Evolutionary conservation across 2,329 filamentous ascomycete genomes (phyloP).

Genomic region (Sarocladium oryzae): DNA sequence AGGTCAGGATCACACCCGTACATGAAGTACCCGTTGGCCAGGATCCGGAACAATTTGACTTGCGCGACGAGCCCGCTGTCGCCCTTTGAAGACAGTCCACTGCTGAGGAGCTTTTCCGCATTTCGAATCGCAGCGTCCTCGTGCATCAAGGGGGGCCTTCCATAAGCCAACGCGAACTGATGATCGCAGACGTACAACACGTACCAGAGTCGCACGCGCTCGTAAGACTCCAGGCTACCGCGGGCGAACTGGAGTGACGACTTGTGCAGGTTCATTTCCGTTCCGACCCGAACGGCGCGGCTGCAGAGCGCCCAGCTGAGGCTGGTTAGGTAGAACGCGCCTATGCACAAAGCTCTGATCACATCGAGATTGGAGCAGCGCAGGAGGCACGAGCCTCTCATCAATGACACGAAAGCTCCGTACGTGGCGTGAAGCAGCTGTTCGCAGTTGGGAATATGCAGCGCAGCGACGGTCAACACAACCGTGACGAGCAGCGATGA

Average conservation of each 20-base stretch:
- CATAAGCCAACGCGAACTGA: constrained; percentile 32
- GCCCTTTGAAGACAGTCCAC: constrained; percentile 10
- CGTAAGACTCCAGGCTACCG: constrained; percentile 25
- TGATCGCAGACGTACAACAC: constrained; percentile 30
- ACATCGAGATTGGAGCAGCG: constrained; percentile 29
- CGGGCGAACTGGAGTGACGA: constrained; percentile 27
- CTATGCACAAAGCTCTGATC: constrained; percentile 30
- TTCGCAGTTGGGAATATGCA: constrained; percentile 15
- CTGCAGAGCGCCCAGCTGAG: constrained; percentile 32
- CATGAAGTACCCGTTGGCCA: constrained; percentile 12
- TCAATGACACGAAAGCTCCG: constrained; percentile 15
- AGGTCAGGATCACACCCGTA: constrained; percentile 14
- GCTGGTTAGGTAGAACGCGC: constrained; percentile 32
- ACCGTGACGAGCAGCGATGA: constrained; percentile 16
- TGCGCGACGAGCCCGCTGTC: constrained; percentile 12
- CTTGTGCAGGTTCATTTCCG: constrained; percentile 32
- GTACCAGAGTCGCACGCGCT: constrained; percentile 32
- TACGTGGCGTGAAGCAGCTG: constrained; percentile 13
- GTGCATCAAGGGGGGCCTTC: constrained; percentile 28
- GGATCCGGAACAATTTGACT: constrained; percentile 13
- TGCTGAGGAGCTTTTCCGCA: constrained; percentile 19
- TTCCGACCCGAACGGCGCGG: constrained; percentile 29
- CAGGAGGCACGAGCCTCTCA: constrained; percentile 18
- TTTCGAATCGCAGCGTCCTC: constrained; percentile 29
- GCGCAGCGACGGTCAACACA: constrained; percentile 16